A percentile compares a stretch with the other conserved stretches of the same genome.
Evolutionary conservation across 2,329 filamentous ascomycete species (phyloP).

Genomic region (Curvularia verruculosa): DNA sequence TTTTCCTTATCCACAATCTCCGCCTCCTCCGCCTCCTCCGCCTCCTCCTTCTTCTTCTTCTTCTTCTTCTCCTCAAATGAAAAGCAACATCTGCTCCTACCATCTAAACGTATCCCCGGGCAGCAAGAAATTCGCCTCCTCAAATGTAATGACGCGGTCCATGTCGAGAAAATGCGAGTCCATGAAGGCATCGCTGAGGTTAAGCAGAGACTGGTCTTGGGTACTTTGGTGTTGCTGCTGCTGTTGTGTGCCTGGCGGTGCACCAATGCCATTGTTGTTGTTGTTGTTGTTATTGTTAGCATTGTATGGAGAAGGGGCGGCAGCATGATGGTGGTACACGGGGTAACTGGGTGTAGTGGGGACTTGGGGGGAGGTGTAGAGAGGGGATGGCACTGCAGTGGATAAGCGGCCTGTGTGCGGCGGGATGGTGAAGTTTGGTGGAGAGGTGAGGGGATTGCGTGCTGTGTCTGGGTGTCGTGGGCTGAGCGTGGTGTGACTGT

Average conservation of each 20-base stretch:
- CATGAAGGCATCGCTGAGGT: slow-evolving; percentile 42
- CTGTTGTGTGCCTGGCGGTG: slow-evolving; percentile 14
- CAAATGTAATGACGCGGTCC: slow-evolving; percentile 46
- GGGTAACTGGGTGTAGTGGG: neutral
- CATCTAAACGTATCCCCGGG: slow-evolving; percentile 40
- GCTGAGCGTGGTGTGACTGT: slow-evolving; percentile 21
- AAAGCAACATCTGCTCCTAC: slow-evolving; percentile 14
- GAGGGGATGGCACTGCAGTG: neutral
- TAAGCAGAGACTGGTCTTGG: slow-evolving; percentile 40
- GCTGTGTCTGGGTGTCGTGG: slow-evolving; percentile 12
- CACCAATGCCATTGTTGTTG: neutral
- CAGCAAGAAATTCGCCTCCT: slow-evolving; percentile 43
- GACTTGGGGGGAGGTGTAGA: slow-evolving; percentile 8
- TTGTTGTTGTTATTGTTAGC: neutral
- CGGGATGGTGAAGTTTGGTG: slow-evolving; percentile 7
- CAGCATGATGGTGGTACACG: slow-evolving; percentile 8
- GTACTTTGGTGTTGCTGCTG: too few relatives aligned
- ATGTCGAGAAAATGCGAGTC: slow-evolving; percentile 42
- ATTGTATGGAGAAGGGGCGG: neutral
- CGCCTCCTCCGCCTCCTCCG: neutral
- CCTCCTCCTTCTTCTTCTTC: too few relatives aligned
- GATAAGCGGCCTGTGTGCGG: slow-evolving; percentile 6
- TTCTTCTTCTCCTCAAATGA: too few relatives aligned
- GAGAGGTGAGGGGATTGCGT: slow-evolving; percentile 8
- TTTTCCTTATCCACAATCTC: neutral